phyloP scores from a whole-genome alignment of 2,329 filamentous ascomycete genomes.

The Erysiphe neolycopersici region DNA sequence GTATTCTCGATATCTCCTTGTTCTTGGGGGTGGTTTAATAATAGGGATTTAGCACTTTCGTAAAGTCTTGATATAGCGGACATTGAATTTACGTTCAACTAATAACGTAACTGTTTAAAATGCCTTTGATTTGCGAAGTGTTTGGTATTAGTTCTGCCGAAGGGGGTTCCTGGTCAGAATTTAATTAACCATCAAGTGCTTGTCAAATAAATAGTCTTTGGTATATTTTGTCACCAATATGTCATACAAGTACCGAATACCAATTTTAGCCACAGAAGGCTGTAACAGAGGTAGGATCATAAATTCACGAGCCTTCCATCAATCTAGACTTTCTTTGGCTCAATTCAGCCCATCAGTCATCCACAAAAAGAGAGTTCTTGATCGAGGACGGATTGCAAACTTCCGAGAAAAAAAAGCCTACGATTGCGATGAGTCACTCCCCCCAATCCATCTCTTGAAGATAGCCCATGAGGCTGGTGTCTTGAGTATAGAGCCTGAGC shows the following conservation, averaged over 20 bases:
- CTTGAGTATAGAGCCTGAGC: constrained; percentile 6
- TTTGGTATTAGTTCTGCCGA: no score
- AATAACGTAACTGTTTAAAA: no score
- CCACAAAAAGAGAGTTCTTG: background rate
- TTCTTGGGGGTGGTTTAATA: background rate
- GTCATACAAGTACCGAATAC: background rate
- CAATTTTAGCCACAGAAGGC: background rate
- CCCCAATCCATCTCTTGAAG: constrained; percentile 6
- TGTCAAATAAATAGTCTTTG: no score
- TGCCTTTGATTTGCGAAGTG: no score
- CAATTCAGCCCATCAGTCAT: background rate
- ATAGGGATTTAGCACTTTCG: constrained; percentile 4
- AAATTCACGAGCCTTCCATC: background rate
- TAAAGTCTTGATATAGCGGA: constrained; percentile 6
- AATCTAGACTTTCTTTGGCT: background rate
- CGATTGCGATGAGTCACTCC: constrained; percentile 5
- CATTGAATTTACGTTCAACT: background rate
- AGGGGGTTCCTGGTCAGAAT: no score
- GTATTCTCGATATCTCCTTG: background rate
- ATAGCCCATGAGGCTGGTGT: constrained; percentile 7
- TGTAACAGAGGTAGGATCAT: background rate
- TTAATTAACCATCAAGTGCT: no score
- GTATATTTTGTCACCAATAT: background rate
- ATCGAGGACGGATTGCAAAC: background rate
- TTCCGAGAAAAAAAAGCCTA: constrained; percentile 1